Percentiles rank a stretch among this genome's conserved stretches.
These are phyloP conservation scores for Rosa hybrid DNA, from an alignment of 331 rosid genomes.

Conservation along the genomic window DNA sequence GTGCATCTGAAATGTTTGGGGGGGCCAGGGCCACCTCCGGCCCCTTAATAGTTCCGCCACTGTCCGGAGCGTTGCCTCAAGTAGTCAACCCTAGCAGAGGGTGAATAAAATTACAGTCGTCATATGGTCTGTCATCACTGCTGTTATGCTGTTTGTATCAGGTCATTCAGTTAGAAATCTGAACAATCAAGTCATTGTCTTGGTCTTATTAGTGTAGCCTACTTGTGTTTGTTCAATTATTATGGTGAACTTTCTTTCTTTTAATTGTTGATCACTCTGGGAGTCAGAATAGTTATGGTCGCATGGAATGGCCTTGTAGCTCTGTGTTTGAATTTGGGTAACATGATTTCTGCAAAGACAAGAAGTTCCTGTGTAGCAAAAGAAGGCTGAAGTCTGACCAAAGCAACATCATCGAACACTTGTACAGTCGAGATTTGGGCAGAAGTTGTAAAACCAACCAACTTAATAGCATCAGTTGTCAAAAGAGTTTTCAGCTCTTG, in stretches of 20 bases:
- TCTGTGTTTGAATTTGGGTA: background rate
- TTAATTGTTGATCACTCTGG: background rate
- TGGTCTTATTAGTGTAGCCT: background rate
- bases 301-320: background rate
- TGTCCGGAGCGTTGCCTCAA: background rate
- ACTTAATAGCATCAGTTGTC: background rate
- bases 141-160: no score
- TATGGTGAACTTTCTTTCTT: background rate
- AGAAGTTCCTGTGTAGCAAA: background rate
- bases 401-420: background rate
- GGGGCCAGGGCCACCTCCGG: no score
- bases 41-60: no score
- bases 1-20: no score
- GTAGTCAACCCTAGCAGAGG: background rate
- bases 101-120: background rate
- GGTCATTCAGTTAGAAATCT: background rate
- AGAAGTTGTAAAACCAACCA: background rate
- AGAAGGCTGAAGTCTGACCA: background rate
- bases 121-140: background rate
- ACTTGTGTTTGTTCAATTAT: background rate
- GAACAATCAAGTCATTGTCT: background rate
- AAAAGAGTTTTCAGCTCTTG: background rate
- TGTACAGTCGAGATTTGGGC: background rate
- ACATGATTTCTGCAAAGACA: background rate
- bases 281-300: background rate